Percentiles rank a stretch among this genome's conserved stretches.
Conservation (phyloP, 2,329 filamentous ascomycete genomes). For the Nemania sp. region DNA sequence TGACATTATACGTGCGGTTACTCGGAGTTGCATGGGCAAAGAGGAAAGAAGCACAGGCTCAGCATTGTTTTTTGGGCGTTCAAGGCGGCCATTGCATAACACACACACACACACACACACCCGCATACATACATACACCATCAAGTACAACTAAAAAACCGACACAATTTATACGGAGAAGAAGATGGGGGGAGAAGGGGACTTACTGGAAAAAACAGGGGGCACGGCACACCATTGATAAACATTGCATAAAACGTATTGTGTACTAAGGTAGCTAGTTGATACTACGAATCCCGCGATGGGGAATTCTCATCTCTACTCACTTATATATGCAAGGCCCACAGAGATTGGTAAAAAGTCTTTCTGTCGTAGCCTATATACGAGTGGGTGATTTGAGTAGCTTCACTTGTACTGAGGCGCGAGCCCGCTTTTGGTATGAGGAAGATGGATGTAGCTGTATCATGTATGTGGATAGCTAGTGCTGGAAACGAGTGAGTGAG, state of each 20-base stretch:
- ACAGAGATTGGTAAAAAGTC: background rate
- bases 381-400: background rate
- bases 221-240: background rate
- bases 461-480: no score
- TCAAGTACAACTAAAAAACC: background rate
- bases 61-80: constrained; percentile 27
- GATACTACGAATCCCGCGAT: constrained; percentile 2
- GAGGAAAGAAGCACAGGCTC: constrained; percentile 4
- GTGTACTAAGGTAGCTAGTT: constrained; percentile 1
- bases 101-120: background rate
- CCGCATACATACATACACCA: background rate
- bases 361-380: background rate
- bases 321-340: background rate
- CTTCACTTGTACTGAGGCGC: no score
- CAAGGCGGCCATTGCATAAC: constrained; percentile 25
- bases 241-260: background rate
- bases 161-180: no score
- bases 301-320: constrained; percentile 23
- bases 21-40: constrained; percentile 20
- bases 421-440: no score
- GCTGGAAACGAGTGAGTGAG: no score
- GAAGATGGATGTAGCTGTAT: no score
- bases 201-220: background rate
- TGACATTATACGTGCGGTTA: constrained; percentile 6
- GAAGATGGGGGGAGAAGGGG: no score